A percentile compares a stretch with the other conserved stretches of the same genome.
Conservation (phyloP, 1,139 yeast genomes). For the Yamadazyma atmosphaerica region DNA sequence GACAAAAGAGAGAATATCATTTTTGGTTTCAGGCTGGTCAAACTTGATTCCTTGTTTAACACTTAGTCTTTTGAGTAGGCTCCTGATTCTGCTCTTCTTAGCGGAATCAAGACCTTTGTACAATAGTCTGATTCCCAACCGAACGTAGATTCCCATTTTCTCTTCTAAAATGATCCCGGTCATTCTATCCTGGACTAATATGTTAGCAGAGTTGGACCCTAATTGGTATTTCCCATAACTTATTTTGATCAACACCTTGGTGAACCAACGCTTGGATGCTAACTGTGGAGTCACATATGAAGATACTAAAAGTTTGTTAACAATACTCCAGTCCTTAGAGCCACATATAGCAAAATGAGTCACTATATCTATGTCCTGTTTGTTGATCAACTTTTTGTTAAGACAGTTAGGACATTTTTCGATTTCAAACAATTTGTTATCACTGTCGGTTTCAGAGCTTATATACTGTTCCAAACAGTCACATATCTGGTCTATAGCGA, state of each 20-base stretch:
- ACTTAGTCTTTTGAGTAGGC: constrained; percentile 62
- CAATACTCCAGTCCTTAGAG: constrained; percentile 73
- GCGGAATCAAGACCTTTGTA: constrained; percentile 72
- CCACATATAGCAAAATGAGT: constrained; percentile 89
- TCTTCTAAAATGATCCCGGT: constrained; percentile 90
- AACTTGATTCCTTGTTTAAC: constrained; percentile 83
- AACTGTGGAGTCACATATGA: constrained; percentile 77
- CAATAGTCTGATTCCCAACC: constrained; percentile 80
- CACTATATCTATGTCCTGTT: constrained; percentile 65
- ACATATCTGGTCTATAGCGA: constrained; percentile 58
- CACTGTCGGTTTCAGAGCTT: constrained; percentile 20
- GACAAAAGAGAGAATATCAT: constrained; percentile 74
- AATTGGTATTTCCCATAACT: constrained; percentile 86
- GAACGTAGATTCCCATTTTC: constrained; percentile 85
- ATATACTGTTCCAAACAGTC: constrained; percentile 50
- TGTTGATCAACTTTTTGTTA: constrained; percentile 56
- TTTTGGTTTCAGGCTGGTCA: constrained; percentile 65
- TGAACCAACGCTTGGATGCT: constrained; percentile 88
- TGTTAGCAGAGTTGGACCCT: constrained; percentile 92
- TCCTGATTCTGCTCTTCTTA: constrained; percentile 54
- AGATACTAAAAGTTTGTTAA: constrained; percentile 63
- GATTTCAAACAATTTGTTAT: constrained; percentile 53
- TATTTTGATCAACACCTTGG: constrained; percentile 75
- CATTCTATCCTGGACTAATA: constrained; percentile 85
- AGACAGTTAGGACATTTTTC: constrained; percentile 79